Conservation (phyloP, 352 stramenopile species). For the Pythium grandisporangium region DNA sequence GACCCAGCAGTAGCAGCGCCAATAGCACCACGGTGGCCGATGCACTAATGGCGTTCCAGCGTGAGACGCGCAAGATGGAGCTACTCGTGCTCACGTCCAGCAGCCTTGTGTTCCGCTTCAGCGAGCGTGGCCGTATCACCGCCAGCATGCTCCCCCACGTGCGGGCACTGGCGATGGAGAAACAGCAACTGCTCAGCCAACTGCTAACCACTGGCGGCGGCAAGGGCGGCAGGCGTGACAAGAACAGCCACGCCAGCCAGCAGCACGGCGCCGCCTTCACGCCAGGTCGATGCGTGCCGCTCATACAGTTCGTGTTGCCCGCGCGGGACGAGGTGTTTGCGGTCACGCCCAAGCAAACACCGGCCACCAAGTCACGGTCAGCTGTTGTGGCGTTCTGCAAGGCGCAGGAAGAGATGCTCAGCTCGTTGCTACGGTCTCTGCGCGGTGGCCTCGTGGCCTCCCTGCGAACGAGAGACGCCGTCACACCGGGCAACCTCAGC, state of each 20-base stretch:
- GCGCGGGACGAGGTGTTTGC: conserved; percentile 34
- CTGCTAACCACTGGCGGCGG: conserved; percentile 12
- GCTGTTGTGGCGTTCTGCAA: conserved; percentile 51
- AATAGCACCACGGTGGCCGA: no score
- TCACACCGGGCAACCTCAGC: conserved; percentile 37
- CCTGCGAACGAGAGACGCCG: conserved; percentile 38
- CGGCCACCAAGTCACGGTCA: conserved; percentile 24
- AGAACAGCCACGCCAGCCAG: conserved; percentile 9
- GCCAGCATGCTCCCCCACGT: conserved; percentile 33
- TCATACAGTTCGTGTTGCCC: conserved; percentile 58
- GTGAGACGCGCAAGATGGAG: conserved; percentile 55
- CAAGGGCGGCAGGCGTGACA: conserved; percentile 24
- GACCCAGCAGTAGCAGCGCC: no score
- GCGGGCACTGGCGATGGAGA: conserved; percentile 39
- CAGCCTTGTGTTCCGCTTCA: conserved; percentile 47
- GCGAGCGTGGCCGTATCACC: conserved; percentile 24
- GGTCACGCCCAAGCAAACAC: conserved; percentile 14
- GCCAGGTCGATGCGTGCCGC: conserved; percentile 50
- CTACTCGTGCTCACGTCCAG: conserved; percentile 50
- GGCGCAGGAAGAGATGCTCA: conserved; percentile 41
- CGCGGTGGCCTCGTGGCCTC: conserved; percentile 40
- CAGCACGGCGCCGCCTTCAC: conserved; percentile 17
- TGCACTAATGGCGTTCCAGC: conserved; percentile 22
- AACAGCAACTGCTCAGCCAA: conserved; percentile 35
- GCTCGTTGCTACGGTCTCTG: conserved; percentile 38